A percentile compares a stretch with the other conserved stretches of the same genome.
These are phyloP conservation scores for Cercospora sp. DNA, from an alignment of 2,329 filamentous ascomycete genomes.

Conservation along the genomic window DNA sequence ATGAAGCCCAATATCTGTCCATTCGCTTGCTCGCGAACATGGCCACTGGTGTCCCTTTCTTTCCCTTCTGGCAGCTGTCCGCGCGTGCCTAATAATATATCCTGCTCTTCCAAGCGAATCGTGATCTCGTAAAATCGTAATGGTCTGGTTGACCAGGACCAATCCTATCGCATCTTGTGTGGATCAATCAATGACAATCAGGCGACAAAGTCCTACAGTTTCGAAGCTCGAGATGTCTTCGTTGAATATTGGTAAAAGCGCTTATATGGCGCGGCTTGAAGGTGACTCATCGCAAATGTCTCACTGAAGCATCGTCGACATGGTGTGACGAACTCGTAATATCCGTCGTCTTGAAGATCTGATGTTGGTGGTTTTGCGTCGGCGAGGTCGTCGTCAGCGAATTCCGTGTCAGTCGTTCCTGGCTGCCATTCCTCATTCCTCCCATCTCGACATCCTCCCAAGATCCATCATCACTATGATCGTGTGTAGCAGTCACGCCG, in stretches of 20 bases:
- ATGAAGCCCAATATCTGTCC: neutral
- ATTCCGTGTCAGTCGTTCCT: constrained; percentile 19
- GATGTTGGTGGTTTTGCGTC: neutral
- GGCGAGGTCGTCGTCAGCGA: neutral
- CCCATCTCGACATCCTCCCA: constrained; percentile 19
- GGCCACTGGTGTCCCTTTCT: neutral
- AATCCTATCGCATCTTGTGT: neutral
- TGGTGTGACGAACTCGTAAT: neutral
- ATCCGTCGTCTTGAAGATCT: constrained; percentile 16
- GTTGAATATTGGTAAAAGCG: neutral
- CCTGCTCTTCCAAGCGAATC: neutral
- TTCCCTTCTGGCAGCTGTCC: neutral
- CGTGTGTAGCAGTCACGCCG: constrained; percentile 14
- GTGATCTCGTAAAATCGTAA: neutral
- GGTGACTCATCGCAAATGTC: neutral
- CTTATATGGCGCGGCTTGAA: no score
- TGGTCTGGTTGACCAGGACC: neutral
- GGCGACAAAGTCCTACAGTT: neutral
- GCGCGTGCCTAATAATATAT: neutral
- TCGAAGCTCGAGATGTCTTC: neutral
- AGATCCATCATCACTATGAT: constrained; percentile 15
- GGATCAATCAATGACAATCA: neutral
- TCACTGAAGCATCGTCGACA: neutral
- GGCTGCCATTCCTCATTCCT: constrained; percentile 12
- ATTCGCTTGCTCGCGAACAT: neutral